Evolutionary conservation across 352 stramenopile species (phyloP).

Genomic region (Globisporangium barbulae): DNA sequence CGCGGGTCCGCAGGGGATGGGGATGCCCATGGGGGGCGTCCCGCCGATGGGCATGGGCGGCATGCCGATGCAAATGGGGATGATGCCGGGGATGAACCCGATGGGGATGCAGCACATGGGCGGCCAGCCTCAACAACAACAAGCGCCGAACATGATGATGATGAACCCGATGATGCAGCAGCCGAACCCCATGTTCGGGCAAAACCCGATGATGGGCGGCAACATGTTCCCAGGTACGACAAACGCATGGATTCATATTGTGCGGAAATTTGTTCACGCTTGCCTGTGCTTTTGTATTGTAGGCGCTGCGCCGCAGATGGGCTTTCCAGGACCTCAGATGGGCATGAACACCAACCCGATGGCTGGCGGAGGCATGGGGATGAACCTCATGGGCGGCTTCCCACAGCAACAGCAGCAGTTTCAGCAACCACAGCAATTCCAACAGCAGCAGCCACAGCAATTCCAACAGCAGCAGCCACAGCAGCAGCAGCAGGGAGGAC

Average conservation of each 20-base stretch:
- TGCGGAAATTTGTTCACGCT: not conserved
- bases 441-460: constrained; percentile 23
- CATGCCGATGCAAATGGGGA: constrained; percentile 24
- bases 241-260: not conserved
- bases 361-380: constrained; percentile 41
- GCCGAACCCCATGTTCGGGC: constrained; percentile 30
- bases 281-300: constrained; percentile 6
- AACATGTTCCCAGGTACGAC: constrained; percentile 50
- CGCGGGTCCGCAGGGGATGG: constrained; percentile 30
- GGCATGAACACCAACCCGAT: constrained; percentile 50
- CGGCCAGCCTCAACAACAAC: not conserved
- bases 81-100: constrained; percentile 38
- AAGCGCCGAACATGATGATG: constrained; percentile 14
- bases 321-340: constrained; percentile 49
- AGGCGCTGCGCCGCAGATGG: constrained; percentile 40
- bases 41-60: constrained; percentile 31
- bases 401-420: constrained; percentile 38
- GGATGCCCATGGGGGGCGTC: constrained; percentile 38
- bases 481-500: constrained; percentile 36
- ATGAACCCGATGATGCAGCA: constrained; percentile 40
- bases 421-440: constrained; percentile 26
- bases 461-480: constrained; percentile 30
- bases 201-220: constrained; percentile 41
- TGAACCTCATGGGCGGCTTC: constrained; percentile 53
- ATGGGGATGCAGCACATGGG: constrained; percentile 26